Base-by-base conservation (phyloP, 768 basidiomycete genomes). In the Phanerodontia chrysosporium region DNA sequence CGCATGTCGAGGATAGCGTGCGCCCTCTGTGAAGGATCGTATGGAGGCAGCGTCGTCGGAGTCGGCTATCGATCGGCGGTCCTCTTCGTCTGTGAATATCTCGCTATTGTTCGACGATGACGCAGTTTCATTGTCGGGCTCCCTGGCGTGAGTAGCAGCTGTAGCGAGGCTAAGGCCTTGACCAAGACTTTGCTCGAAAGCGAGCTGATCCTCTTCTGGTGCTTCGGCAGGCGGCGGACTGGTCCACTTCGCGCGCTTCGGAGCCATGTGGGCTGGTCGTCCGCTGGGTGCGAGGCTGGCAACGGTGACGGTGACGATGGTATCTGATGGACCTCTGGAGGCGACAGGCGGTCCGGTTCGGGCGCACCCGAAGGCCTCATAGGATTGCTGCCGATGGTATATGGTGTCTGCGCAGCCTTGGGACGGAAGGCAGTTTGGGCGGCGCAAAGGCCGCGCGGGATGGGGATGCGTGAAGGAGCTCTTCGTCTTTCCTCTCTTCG, bases 151-250 rank as follows among this genome's bases (percentile, higher is more conserved):
- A 1, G 79, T 80, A 2, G 86, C 78, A 21, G 82, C 76, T 1
- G 90, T 92, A 13, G 89, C 90, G 12, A 91, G 73, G 45, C 82
- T 83, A 21, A 92, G 73, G 0, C 87, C 78, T 51, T 80, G 78
- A 22, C 83, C 90, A 13, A 92, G 77, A 52, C 85, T 78, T 59
- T 78, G 81, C 67, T 90, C 86, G 65, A 89, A 92, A 21, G 84
- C 73, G 2, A 80, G 78, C 49, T 83, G 89, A 63, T 83, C 88
- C 24, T 79, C 80, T 10, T 81, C 77, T 0, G 90, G 78, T 0
- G 90, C 91, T 65, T 87, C 88, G 0, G 85, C 83, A 3, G 90
- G 89, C 25, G 91, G 90, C 9, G 90, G 90, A 63, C 89, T 91
- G 1, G 90, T 92, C 91, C 90, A 92, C 70, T 89, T 87, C 30